A percentile compares a stretch with the other conserved stretches of the same genome.
Evolutionary conservation across 2,329 filamentous ascomycete genomes (phyloP).

Genomic region (Cercospora nicotianae): DNA sequence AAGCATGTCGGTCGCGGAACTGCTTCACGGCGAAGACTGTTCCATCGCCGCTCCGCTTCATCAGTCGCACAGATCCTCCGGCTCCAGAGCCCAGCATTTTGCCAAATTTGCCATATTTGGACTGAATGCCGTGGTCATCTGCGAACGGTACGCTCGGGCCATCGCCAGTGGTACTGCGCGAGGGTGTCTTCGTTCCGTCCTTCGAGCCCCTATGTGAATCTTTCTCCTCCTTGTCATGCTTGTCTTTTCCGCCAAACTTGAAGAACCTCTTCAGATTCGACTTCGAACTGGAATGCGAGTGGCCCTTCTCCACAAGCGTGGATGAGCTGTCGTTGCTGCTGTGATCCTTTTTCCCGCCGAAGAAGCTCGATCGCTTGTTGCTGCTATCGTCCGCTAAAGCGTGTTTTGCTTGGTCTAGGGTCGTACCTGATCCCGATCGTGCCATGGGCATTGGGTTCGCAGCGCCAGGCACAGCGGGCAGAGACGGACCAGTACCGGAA

Average conservation of each 20-base stretch:
- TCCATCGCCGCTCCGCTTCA: conserved; percentile 90
- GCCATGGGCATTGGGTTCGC: conserved; percentile 38
- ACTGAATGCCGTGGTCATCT: conserved; percentile 85
- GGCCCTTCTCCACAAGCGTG: conserved; percentile 42
- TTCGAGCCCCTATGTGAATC: conserved; percentile 27
- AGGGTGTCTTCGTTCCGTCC: conserved; percentile 32
- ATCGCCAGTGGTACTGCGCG: conserved; percentile 33
- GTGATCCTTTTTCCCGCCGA: conserved; percentile 56
- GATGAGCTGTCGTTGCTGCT: conserved; percentile 46
- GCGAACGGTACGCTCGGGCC: conserved; percentile 72
- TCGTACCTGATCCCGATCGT: conserved; percentile 41
- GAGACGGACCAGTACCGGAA: conserved; percentile 43
- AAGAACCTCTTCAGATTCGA: conserved; percentile 96
- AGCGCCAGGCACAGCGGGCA: conserved; percentile 28
- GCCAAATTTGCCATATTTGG: conserved; percentile 94
- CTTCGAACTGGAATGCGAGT: conserved; percentile 67
- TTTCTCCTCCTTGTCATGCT: conserved; percentile 58
- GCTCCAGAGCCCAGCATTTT: conserved; percentile 91
- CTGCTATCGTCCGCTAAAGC: conserved; percentile 44
- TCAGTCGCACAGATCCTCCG: conserved; percentile 87
- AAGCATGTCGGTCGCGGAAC: conserved; percentile 85
- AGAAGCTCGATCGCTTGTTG: conserved; percentile 57
- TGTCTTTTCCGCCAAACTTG: conserved; percentile 65
- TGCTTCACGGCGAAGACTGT: conserved; percentile 98
- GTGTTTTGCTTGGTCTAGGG: conserved; percentile 13